Percentiles rank a stretch among this genome's conserved stretches.
phyloP scores from a whole-genome alignment of 139 green algal species.

The Deuterostichococcus epilithicus region DNA sequence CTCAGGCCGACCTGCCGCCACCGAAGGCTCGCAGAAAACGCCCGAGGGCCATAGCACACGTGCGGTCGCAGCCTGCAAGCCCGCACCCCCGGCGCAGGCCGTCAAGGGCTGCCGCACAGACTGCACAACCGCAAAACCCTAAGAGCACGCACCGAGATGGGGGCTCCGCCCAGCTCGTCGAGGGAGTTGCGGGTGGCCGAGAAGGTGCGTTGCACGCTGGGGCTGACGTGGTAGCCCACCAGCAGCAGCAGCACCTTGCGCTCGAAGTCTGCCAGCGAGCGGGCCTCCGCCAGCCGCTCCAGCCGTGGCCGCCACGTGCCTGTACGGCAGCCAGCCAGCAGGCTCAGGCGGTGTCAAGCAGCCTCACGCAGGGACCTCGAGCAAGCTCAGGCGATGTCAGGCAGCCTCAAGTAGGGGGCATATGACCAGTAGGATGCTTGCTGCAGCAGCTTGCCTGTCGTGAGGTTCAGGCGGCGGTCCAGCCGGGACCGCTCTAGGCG shows the following conservation, averaged over 20 bases:
- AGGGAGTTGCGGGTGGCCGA: neutral
- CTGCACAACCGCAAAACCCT: too few species aligned
- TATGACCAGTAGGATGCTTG: neutral
- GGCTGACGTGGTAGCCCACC: slow-evolving; percentile 17
- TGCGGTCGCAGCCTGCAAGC: too few species aligned
- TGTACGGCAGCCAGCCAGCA: too few species aligned
- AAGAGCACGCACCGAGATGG: neutral
- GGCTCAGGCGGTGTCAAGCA: too few species aligned
- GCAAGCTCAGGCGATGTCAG: neutral
- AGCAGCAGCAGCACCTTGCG: slow-evolving; percentile 16
- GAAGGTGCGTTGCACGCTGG: slow-evolving; percentile 17
- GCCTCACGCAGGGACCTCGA: too few species aligned
- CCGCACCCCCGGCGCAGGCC: too few species aligned
- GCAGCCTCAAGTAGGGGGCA: too few species aligned
- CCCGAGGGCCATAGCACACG: too few species aligned
- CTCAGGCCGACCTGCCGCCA: too few species aligned
- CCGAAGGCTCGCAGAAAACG: too few species aligned
- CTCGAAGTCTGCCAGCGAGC: slow-evolving; percentile 14
- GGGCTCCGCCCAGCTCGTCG: slow-evolving; percentile 2
- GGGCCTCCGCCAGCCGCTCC: slow-evolving; percentile 6
- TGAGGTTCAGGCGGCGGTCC: slow-evolving; percentile 9
- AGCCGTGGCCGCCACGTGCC: slow-evolving; percentile 13
- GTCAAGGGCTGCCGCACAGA: too few species aligned
- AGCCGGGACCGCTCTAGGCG: slow-evolving; percentile 6
- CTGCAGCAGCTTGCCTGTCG: neutral